phyloP scores from a whole-genome alignment of 164 flowering plant species.

The Nymphaea colorata region DNA sequence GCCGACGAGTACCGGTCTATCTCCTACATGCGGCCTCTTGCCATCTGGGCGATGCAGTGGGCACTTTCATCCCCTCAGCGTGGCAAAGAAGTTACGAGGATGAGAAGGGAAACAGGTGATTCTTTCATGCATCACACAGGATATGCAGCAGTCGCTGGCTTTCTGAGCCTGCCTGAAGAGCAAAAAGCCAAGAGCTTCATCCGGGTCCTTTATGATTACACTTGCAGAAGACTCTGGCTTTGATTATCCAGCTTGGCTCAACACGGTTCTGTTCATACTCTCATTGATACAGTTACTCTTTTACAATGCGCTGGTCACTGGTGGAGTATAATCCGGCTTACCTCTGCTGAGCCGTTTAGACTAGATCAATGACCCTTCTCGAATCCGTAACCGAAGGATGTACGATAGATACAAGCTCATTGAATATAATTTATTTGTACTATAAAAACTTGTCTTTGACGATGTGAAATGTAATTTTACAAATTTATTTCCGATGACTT shows the following conservation, averaged over 20 bases:
- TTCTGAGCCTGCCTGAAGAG: constrained; percentile 52
- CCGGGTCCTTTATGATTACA: constrained; percentile 42
- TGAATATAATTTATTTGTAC: too few relatives aligned
- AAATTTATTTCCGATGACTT: too few relatives aligned
- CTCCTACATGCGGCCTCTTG: constrained; percentile 79
- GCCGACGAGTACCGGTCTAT: constrained; percentile 55
- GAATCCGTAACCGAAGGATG: too few relatives aligned
- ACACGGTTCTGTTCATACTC: too few relatives aligned
- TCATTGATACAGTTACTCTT: too few relatives aligned
- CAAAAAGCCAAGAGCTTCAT: constrained; percentile 29
- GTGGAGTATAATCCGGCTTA: too few relatives aligned
- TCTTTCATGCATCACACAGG: constrained; percentile 29
- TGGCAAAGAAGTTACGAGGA: constrained; percentile 12
- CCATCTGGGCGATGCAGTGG: constrained; percentile 98
- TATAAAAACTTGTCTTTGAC: too few relatives aligned
- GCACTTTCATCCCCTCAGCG: constrained; percentile 46
- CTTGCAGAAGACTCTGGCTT: constrained; percentile 35
- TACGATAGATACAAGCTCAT: too few relatives aligned
- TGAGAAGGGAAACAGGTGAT: constrained; percentile 15
- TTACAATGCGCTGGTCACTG: too few relatives aligned
- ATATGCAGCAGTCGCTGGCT: constrained; percentile 55
- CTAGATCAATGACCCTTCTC: too few relatives aligned
- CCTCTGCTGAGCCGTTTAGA: too few relatives aligned
- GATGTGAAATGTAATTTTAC: too few relatives aligned
- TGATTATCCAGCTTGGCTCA: not conserved